Conservation (phyloP, 2,329 filamentous ascomycete species). For the Talaromyces sp. region DNA sequence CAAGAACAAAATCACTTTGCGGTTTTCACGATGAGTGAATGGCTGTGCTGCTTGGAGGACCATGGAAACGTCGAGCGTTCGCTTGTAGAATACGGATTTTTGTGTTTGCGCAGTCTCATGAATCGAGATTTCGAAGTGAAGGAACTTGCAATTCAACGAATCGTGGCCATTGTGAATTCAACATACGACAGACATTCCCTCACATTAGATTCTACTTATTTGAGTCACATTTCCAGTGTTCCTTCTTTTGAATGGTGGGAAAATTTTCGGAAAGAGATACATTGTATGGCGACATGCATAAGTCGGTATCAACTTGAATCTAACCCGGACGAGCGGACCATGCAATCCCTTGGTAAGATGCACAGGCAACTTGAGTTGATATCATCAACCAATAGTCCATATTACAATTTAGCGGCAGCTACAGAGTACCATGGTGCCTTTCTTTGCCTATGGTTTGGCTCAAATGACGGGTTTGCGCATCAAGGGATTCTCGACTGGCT, state of each 20-base stretch:
- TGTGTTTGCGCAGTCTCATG: slow-evolving; percentile 1
- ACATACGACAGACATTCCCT: neutral
- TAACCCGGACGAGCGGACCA: neutral
- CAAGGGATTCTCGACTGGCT: slow-evolving; percentile 5
- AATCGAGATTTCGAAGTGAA: neutral
- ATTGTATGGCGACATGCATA: slow-evolving; percentile 1
- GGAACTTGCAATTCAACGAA: neutral
- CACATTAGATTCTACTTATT: neutral
- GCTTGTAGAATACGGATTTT: slow-evolving; percentile 3
- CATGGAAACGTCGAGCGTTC: neutral
- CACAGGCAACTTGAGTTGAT: neutral
- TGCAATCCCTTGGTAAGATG: neutral
- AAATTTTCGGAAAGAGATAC: slow-evolving; percentile 1
- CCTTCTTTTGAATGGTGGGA: neutral
- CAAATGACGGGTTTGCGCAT: neutral
- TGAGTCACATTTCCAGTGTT: neutral
- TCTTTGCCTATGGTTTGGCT: slow-evolving; percentile 2
- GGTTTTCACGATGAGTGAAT: slow-evolving; percentile 2
- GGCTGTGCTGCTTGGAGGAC: slow-evolving; percentile 6
- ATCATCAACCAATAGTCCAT: neutral
- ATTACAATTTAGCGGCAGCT: neutral
- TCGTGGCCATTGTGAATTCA: slow-evolving; percentile 1
- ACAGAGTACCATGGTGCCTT: neutral
- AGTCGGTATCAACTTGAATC: neutral
- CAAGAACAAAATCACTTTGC: neutral